phyloP scores from a whole-genome alignment of 129 eudicot species.

The Chrysanthemum makinoi region DNA sequence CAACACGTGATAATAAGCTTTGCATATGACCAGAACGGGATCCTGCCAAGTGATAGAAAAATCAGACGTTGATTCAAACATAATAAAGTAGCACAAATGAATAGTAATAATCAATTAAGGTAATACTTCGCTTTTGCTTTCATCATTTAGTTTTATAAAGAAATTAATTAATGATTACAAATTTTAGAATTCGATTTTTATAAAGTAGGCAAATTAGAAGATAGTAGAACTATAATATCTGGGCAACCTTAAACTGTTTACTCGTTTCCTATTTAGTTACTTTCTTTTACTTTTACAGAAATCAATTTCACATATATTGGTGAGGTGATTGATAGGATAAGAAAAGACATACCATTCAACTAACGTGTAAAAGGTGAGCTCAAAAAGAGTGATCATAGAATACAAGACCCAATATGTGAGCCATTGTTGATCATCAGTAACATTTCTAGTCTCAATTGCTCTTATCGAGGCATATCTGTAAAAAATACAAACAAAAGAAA shows the following conservation, averaged over 20 bases:
- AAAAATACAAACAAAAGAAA: background rate
- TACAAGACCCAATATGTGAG: slow-evolving; percentile 96
- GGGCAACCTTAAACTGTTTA: no score
- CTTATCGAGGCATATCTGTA: slow-evolving; percentile 81
- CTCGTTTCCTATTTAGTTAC: no score
- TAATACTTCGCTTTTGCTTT: no score
- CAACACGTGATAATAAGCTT: slow-evolving; percentile 86
- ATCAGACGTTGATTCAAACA: background rate
- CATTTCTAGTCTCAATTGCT: slow-evolving; percentile 89
- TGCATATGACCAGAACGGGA: slow-evolving; percentile 92
- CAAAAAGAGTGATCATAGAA: slow-evolving; percentile 89
- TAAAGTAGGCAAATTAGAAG: no score
- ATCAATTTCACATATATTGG: background rate
- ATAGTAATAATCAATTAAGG: no score
- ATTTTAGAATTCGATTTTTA: no score
- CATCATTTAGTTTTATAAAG: no score
- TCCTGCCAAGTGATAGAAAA: slow-evolving; percentile 38
- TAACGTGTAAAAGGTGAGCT: slow-evolving; percentile 75
- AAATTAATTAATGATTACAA: no score
- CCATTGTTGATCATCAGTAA: slow-evolving; percentile 88
- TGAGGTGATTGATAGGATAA: background rate
- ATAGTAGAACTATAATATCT: no score
- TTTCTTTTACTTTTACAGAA: background rate
- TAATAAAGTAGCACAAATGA: background rate
- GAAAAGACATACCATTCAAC: slow-evolving; percentile 60